Base-by-base conservation (phyloP, 1,284 basidiomycete species). In the Acaromyces ingoldii region DNA sequence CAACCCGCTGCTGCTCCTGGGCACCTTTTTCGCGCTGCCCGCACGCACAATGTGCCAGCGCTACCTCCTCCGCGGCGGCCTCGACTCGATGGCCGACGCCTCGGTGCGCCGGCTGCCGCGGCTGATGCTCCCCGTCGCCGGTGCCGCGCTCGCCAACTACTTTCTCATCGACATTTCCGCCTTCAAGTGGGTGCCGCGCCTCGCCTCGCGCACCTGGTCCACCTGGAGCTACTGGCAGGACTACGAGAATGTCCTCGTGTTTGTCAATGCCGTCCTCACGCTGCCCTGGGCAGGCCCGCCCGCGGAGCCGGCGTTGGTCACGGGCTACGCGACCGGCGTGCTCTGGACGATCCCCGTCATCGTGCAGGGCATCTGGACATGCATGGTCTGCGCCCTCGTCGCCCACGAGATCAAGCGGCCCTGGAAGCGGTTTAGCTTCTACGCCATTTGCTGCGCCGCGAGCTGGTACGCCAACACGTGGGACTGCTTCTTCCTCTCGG, bases 311-410 rank as follows among this genome's bases (percentile, higher is more conserved):
- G 57, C 58, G 1, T 48, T 66, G 6, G 64, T 64, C 22, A 58
- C 61, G n/a, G 55, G 58, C 0, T 70, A 70, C 30, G 67, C 67
- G 13, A 70, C 66, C 2, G 67, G 67, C 55, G 62, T 70, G 44
- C 61, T 70, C 6, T 70, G 67, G 67, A 68, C 67, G 24, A 63
- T 68, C 25, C 65, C 67, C 13, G 57, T 70, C 21, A 70, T 70
- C 19, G 62, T 70, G n/a, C 62, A 65, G 45, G 55, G 57, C 36
- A 63, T 57, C 6, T 70, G 67, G 67, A 41, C 47, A 13, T 17
- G 21, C 26, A 46, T 49, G 36, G 6, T 49, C 22, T 49, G 65
- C 47, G 67, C 66, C 5, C 56, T 70, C 2, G 45, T 70, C 13
- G 65, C 47, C n/a, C 22, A 26, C 36, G 26, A 47, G 55, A 69